Percentiles rank a stretch among this genome's conserved stretches.
phyloP scores from a whole-genome alignment of 768 basidiomycete species.

The Lactifluus pinguis region DNA sequence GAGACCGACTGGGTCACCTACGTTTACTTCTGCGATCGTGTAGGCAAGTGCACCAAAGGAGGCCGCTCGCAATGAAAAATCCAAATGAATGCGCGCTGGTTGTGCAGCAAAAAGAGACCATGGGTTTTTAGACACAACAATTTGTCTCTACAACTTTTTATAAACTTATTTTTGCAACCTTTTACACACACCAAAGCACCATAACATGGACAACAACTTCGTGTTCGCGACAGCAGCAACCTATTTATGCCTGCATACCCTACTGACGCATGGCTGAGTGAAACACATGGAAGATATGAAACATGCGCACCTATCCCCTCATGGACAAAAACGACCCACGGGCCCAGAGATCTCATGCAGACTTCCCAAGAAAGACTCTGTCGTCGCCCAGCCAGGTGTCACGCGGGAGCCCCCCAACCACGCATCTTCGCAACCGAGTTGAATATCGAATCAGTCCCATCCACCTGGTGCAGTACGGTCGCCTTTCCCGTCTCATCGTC shows the following conservation, averaged over 20 bases:
- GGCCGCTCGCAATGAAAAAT: background rate
- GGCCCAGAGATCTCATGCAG: too few species aligned
- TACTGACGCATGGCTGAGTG: too few species aligned
- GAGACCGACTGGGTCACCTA: background rate
- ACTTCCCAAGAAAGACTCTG: background rate
- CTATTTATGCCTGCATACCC: too few species aligned
- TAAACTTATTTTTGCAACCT: background rate
- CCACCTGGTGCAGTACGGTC: background rate
- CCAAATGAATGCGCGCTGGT: background rate
- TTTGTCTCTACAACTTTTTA: background rate
- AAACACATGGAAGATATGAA: too few species aligned
- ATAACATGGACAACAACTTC: too few species aligned
- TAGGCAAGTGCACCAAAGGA: slow-evolving; percentile 7
- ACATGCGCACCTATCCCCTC: too few species aligned
- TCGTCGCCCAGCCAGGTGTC: background rate
- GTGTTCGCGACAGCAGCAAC: too few species aligned
- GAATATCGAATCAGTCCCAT: slow-evolving; percentile 10
- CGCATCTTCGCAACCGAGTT: slow-evolving; percentile 6
- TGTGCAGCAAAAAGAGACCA: background rate
- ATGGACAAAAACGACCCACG: too few species aligned
- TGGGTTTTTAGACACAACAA: slow-evolving; percentile 2
- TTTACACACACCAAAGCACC: too few species aligned
- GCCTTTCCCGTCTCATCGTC: slow-evolving; percentile 32
- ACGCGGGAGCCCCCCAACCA: slow-evolving; percentile 5
- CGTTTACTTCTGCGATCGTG: background rate